These are phyloP conservation scores for Ceratocystis ficicola DNA, from an alignment of 2,329 filamentous ascomycete species.

Conservation along the genomic window DNA sequence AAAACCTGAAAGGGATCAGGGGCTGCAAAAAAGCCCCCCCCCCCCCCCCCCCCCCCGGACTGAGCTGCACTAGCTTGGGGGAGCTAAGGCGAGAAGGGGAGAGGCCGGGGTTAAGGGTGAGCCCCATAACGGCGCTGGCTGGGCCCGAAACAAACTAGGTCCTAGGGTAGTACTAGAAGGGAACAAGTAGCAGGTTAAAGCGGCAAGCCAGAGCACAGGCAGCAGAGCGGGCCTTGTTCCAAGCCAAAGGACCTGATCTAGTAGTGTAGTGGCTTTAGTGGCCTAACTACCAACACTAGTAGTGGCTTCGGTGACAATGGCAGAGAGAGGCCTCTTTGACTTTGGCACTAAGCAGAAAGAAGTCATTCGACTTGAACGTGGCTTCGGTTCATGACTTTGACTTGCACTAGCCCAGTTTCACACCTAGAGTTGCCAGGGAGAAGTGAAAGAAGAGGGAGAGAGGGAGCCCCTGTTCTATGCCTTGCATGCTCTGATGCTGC, in stretches of 20 bases:
- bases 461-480: neutral
- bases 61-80: neutral
- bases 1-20: too few relatives aligned
- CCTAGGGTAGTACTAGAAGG: neutral
- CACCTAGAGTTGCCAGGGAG: neutral
- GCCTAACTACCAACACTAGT: too few relatives aligned
- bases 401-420: conserved; percentile 6
- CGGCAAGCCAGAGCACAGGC: neutral
- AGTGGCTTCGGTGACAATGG: too few relatives aligned
- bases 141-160: neutral
- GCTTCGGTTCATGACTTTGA: conserved; percentile 5
- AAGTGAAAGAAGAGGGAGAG: neutral
- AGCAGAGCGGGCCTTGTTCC: neutral
- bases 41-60: neutral
- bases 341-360: too few relatives aligned
- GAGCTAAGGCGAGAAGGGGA: neutral
- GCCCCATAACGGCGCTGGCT: neutral
- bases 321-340: too few relatives aligned
- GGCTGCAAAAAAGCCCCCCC: too few relatives aligned
- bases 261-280: too few relatives aligned
- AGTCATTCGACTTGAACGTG: neutral
- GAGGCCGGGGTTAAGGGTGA: neutral
- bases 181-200: neutral
- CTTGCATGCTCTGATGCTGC: too few relatives aligned
- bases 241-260: too few relatives aligned